These are phyloP conservation scores for Fomitopsis pulvina DNA, from an alignment of 768 basidiomycete species.

Conservation along the genomic window DNA sequence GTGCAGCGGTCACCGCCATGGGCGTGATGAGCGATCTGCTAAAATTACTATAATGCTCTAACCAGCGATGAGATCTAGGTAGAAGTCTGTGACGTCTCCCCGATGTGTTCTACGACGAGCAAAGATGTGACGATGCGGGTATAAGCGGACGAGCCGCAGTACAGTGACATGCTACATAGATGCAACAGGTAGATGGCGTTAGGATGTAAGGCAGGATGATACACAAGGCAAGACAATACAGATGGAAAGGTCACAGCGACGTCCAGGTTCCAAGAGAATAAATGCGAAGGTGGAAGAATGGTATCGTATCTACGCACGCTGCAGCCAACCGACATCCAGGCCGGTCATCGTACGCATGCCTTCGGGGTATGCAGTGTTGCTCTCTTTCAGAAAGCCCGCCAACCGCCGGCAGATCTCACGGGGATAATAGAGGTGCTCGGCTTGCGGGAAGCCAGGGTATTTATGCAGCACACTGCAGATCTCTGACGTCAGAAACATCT, in stretches of 20 bases:
- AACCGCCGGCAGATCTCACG: conserved; percentile 69
- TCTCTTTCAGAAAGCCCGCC: conserved; percentile 65
- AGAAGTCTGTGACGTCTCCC: neutral
- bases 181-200: too few species aligned
- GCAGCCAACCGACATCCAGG: conserved; percentile 77
- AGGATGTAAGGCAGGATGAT: too few species aligned
- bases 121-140: too few species aligned
- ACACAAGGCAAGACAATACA: too few species aligned
- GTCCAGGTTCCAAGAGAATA: too few species aligned
- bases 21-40: conserved; percentile 89
- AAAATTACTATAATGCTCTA: conserved; percentile 37
- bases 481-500: neutral
- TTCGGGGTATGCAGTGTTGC: conserved; percentile 70
- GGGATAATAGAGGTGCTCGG: conserved; percentile 85
- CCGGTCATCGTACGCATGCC: conserved; percentile 74
- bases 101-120: neutral
- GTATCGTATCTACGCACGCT: conserved; percentile 16
- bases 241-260: too few species aligned
- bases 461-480: conserved; percentile 47
- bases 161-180: too few species aligned
- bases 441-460: conserved; percentile 80
- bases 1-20: conserved; percentile 98
- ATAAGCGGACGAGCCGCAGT: too few species aligned
- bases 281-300: too few species aligned
- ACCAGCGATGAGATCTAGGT: neutral